Base-by-base conservation (phyloP, 352 stramenopile genomes). In the Globisporangium nodosum region DNA sequence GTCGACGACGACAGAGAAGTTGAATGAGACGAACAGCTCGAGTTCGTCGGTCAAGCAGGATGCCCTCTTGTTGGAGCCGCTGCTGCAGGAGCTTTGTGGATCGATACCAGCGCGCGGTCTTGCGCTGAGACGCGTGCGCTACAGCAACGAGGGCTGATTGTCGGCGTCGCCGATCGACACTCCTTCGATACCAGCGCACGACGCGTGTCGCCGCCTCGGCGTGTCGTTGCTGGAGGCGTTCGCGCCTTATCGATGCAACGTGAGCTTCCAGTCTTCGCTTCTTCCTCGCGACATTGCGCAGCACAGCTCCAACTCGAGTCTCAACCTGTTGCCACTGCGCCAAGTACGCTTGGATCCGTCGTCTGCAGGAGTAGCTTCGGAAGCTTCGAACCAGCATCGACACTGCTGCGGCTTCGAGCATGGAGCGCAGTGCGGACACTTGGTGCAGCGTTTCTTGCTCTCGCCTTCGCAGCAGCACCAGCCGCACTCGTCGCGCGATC, bases 391-490 rank as follows among this genome's bases (percentile, higher is more conserved):
- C 27, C 30, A 60, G 8, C 2, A 59, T 16, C 7, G 51, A 20
- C n/a, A 27, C 27, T 30, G 55, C 42, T 15, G 55, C 35, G 30
- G 46, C 33, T 18, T 59, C 31, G 7, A 67, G 55, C 11, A 50
- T 39, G 18, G 21, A 40, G 2, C 61, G 56, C 39, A 67, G 61
- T 3, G 55, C 33, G 7, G 51, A 18, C 7, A 63, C 61, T 40
- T 63, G 27, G 2, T 46, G 35, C n/a, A 65, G 15, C 21, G 56
- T 21, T 3, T 45, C 35, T 49, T 64, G 55, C 49, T 74, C 46
- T 59, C 56, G 56, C 42, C 21, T 40, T 16, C 54, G 54, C 35
- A 78, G 45, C n/a, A 78, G 35, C 33, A 58, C 67, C 5, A 76
- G n/a, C 21, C 68, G 70, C 8, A 54, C 51, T 35, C 69, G 49